Evolutionary conservation across 2,329 filamentous ascomycete species (phyloP).

Genomic region (Ophiostoma tasmaniense): DNA sequence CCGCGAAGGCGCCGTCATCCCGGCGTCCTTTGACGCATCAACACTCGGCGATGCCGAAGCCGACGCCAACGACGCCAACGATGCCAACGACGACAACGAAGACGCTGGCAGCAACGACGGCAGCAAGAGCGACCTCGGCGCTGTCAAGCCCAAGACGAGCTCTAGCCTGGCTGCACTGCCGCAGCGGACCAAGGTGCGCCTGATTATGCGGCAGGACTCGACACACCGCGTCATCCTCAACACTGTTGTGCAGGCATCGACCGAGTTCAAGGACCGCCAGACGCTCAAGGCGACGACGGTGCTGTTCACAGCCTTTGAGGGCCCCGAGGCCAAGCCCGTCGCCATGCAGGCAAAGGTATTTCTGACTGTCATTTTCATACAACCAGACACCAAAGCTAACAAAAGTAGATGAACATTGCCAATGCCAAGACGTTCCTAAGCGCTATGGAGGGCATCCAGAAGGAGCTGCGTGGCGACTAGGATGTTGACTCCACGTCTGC

Average conservation of each 20-base stretch:
- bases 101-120: slow-evolving; percentile 21
- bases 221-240: slow-evolving; percentile 83
- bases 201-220: slow-evolving; percentile 87
- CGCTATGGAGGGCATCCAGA: slow-evolving; percentile 42
- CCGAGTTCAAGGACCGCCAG: slow-evolving; percentile 71
- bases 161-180: slow-evolving; percentile 8
- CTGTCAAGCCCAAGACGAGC: slow-evolving; percentile 10
- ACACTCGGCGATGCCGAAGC: slow-evolving; percentile 17
- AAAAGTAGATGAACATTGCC: slow-evolving; percentile 44
- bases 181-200: slow-evolving; percentile 50
- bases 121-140: slow-evolving; percentile 22
- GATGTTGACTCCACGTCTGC: background rate
- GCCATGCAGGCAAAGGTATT: slow-evolving; percentile 53
- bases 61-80: slow-evolving; percentile 18
- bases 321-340: slow-evolving; percentile 43
- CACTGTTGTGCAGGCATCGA: slow-evolving; percentile 66
- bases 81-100: slow-evolving; percentile 20
- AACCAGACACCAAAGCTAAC: slow-evolving; percentile 3
- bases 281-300: slow-evolving; percentile 63
- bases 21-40: slow-evolving; percentile 22
- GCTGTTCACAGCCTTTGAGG: slow-evolving; percentile 56
- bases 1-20: slow-evolving; percentile 28
- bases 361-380: background rate
- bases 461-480: slow-evolving; percentile 34
- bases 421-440: slow-evolving; percentile 46